Evolutionary conservation across 2,329 filamentous ascomycete species (phyloP), one percentile per base, ranked within the genome.

Genomic region (Fusarium musae): DNA sequence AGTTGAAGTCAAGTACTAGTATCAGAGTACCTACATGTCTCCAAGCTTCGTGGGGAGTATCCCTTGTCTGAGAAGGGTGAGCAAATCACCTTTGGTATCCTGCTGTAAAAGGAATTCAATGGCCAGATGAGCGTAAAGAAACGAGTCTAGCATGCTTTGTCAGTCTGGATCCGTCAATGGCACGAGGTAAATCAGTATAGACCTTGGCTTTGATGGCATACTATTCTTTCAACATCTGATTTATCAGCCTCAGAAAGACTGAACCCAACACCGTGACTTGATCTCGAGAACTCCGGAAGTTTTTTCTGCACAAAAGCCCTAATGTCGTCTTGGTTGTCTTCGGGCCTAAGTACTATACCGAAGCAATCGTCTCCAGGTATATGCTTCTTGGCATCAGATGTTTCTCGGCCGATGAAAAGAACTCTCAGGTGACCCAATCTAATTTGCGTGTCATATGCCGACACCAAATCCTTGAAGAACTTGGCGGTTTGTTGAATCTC

Each of bases 1-100:
- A 67, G 40, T 11, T 2, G 3, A 11, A 1, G 1, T 1, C 1
- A 3, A 6, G 5, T 7, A 1, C 2, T 3, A 6, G 2, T 0
- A 1, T 5, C 2, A 3, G 47, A 3, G 23, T 23, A 23, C 63
- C 13, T 11, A 68, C 65, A 68, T 47, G 2, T 36, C 30, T 30
- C 30, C 6, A 3, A 68, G 65, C 21, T 62, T 40, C 1, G 12
- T 6, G 9, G 65, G 65, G 2, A 67, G 15, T 1, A 67, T 16
- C 0, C 65, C 65, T 2, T 47, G 2, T 9, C 16, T 23, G 0
- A 67, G 10, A 0, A 37, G 2, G 0, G 12, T 11, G 0, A 43
- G 0, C 7, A 68, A 28, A 0, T 19, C 17, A 1, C 40, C 13
- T 8, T 19, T 68, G 1, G 63, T 68, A 21, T 68, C 54, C 3